Evolutionary conservation across 495 filamentous ascomycete species (phyloP).

Genomic region (Pseudomonodictys pantanalensis): DNA sequence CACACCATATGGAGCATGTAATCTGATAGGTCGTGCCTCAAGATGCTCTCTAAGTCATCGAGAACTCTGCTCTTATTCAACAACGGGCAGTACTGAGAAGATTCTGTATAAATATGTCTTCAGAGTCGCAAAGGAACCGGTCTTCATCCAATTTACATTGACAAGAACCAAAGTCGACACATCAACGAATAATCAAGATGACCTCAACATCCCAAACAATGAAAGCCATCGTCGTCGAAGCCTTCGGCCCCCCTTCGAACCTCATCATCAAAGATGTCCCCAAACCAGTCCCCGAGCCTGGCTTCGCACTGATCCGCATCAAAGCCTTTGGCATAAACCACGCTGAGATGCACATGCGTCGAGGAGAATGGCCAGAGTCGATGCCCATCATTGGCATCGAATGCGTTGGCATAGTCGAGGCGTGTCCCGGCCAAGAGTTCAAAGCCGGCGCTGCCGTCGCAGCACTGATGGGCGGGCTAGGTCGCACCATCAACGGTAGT

Average conservation of each 20-base stretch:
- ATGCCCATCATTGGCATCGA: constrained; percentile 48
- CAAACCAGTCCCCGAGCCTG: constrained; percentile 36
- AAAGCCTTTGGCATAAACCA: constrained; percentile 51
- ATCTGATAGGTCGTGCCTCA: neutral
- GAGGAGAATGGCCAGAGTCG: constrained; percentile 51
- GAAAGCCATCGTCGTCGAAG: constrained; percentile 47
- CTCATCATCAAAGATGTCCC: constrained; percentile 40
- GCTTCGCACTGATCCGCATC: constrained; percentile 44
- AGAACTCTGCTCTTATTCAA: neutral
- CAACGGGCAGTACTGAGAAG: neutral
- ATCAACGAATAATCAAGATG: neutral
- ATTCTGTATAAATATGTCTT: neutral
- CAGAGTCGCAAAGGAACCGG: neutral
- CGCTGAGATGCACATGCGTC: constrained; percentile 53
- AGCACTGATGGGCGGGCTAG: constrained; percentile 48
- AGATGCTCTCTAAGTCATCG: neutral
- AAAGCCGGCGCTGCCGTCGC: constrained; percentile 41
- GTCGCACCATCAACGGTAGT: constrained; percentile 42
- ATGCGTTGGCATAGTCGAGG: constrained; percentile 46
- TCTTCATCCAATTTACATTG: neutral
- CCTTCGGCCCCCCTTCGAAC: constrained; percentile 44
- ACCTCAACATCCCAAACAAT: constrained; percentile 26
- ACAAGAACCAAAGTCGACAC: neutral
- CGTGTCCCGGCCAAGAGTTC: constrained; percentile 43
- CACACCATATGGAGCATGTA: neutral